phyloP scores from a whole-genome alignment of 2,329 filamentous ascomycete species.

The Acrocalymma vagum region DNA sequence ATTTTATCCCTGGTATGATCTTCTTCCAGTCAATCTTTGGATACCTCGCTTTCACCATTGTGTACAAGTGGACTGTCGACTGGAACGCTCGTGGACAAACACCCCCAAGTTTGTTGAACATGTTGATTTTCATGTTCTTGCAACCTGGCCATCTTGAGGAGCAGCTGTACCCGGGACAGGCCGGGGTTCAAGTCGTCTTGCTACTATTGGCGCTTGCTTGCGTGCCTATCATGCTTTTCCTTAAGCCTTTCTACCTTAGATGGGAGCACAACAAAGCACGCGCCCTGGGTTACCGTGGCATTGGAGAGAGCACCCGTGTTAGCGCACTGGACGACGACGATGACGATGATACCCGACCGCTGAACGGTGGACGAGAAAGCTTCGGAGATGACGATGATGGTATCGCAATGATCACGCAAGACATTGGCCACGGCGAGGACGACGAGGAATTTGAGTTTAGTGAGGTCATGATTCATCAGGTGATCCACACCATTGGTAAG shows the following conservation, averaged over 20 bases:
- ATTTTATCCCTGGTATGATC: constrained; percentile 97
- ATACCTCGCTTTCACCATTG: constrained; percentile 90
- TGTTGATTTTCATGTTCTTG: constrained; percentile 99
- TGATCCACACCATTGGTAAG: constrained; percentile 97
- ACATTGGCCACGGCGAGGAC: constrained; percentile 75
- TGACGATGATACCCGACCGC: constrained; percentile 66
- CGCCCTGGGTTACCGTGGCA: constrained; percentile 88
- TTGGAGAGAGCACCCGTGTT: constrained; percentile 87
- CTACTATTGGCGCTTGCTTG: constrained; percentile 84
- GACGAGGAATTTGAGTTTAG: constrained; percentile 98
- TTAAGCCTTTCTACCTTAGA: constrained; percentile 95
- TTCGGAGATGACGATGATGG: constrained; percentile 81
- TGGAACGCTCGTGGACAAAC: constrained; percentile 74
- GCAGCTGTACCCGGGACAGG: constrained; percentile 81
- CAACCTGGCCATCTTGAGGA: constrained; percentile 79
- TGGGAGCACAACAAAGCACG: constrained; percentile 92
- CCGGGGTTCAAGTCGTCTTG: constrained; percentile 76
- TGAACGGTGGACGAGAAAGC: constrained; percentile 70
- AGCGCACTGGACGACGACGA: constrained; percentile 92
- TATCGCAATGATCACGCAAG: constrained; percentile 87
- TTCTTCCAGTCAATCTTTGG: constrained; percentile 99
- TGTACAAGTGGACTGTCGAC: constrained; percentile 97
- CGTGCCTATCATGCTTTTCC: constrained; percentile 88
- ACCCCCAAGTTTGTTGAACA: constrained; percentile 92
- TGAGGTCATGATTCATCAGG: constrained; percentile 98